Percentiles rank a stretch among this genome's conserved stretches.
Evolutionary conservation across 352 stramenopile species (phyloP).

Genomic region (Pythium dissotocum): DNA sequence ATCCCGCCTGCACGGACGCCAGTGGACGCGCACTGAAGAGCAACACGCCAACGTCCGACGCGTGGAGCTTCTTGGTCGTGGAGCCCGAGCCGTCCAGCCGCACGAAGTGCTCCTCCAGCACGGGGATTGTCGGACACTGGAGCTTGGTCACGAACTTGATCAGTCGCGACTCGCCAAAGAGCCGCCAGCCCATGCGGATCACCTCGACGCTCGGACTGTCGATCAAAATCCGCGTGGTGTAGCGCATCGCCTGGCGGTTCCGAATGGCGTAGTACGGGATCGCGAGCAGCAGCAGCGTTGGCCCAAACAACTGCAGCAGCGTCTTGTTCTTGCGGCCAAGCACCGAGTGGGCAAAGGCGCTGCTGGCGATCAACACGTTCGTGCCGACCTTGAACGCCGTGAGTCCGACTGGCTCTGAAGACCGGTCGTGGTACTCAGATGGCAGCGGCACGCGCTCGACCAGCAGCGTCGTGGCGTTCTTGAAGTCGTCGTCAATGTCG

Average conservation of each 20-base stretch:
- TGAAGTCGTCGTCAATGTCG: constrained; percentile 88
- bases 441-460: constrained; percentile 80
- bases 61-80: constrained; percentile 36
- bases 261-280: constrained; percentile 86
- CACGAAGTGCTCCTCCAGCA: constrained; percentile 70
- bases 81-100: constrained; percentile 40
- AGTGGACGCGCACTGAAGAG: constrained; percentile 72
- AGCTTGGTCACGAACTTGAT: constrained; percentile 65
- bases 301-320: constrained; percentile 59
- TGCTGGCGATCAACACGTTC: constrained; percentile 76
- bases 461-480: constrained; percentile 79
- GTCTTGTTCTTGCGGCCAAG: constrained; percentile 63
- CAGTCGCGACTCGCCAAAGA: constrained; percentile 83
- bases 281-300: constrained; percentile 57
- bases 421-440: constrained; percentile 83
- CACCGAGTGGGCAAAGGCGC: constrained; percentile 75
- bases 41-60: constrained; percentile 67
- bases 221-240: constrained; percentile 79
- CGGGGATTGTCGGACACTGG: constrained; percentile 62
- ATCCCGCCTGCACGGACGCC: constrained; percentile 57
- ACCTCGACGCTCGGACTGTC: constrained; percentile 82
- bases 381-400: constrained; percentile 84
- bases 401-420: constrained; percentile 75
- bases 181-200: constrained; percentile 80
- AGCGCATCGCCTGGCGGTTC: constrained; percentile 64